Base-by-base conservation (phyloP, 1,139 yeast species). In the Debaryomyces subglobosus region DNA sequence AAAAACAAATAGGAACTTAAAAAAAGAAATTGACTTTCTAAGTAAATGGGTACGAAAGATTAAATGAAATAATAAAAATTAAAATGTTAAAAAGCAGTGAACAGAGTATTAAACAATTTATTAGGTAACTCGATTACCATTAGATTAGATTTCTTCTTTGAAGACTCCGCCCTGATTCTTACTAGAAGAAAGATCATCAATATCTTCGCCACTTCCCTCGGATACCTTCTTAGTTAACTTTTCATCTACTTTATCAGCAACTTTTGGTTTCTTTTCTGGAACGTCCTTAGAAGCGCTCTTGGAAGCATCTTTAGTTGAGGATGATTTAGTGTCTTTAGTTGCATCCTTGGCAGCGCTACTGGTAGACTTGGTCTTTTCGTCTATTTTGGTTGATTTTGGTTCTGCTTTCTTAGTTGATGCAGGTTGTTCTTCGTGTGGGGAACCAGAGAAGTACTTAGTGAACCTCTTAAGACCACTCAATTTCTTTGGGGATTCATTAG, bases 61-160 rank as follows among this genome's bases (percentile, higher is more conserved):
- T 12, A 27, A 27, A 18, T 39, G 18, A 39, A 39, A 27, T 15
- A 39, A 25, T 16, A 12, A 39, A 32, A 32, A 39, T 27, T 39
- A 39, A 39, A 30, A 12, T 20, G 42, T 27, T 18, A 16, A 5
- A 18, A 30, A 30, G 10, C 15, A 13, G 25, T 36, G 27, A 37
- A 18, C 8, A 37, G 23, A 37, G 20, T 37, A 37, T 23, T n/a
- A 23, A n/a, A 35, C 15, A 24, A 37, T 24, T 25, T 20, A 7
- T 37, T 24, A 37, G 30, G 40, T 21, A 37, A 13, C 16, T 25
- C 40, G 15, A 37, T 37, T 27, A 25, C 30, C 40, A 23, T 23
- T 15, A 24, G 12, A 15, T 43, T 60, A 74, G 53, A 75, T 71
- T 55, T 74, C 79, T 58, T 75, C 80, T 55, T 72, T 75, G 57